Percentiles rank a stretch among this genome's conserved stretches.
Conservation (phyloP, 2,329 filamentous ascomycete genomes). For the Annulohypoxylon truncatum region DNA sequence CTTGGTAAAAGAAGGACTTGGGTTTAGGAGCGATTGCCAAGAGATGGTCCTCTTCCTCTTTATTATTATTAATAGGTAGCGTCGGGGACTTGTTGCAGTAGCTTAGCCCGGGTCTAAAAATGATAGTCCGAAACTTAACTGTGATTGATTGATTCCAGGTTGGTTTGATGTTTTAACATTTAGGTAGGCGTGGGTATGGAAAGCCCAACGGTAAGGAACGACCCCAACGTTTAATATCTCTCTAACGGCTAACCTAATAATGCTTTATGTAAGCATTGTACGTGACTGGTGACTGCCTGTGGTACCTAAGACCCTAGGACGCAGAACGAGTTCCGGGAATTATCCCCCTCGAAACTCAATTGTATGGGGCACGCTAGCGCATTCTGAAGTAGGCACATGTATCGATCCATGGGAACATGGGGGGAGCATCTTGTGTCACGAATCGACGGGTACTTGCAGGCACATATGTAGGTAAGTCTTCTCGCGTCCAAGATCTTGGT, state of each 20-base stretch:
- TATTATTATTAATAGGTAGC: slow-evolving; percentile 38
- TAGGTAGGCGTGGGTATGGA: neutral
- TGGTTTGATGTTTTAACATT: neutral
- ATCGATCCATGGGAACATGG: neutral
- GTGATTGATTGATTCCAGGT: neutral
- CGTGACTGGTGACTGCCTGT: too few relatives aligned
- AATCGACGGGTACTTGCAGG: slow-evolving; percentile 30
- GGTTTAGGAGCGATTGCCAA: slow-evolving; percentile 47
- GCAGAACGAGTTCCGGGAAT: neutral
- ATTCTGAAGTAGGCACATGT: neutral
- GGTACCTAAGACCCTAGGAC: too few relatives aligned
- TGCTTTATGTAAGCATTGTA: slow-evolving; percentile 6
- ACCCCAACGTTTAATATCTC: slow-evolving; percentile 3
- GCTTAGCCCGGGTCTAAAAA: slow-evolving; percentile 1
- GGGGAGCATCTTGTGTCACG: slow-evolving; percentile 22
- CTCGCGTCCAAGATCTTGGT: slow-evolving; percentile 25
- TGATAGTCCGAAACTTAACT: neutral
- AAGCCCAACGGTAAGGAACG: slow-evolving; percentile 8
- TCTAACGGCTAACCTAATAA: slow-evolving; percentile 1
- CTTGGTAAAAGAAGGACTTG: slow-evolving; percentile 47
- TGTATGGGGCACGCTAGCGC: slow-evolving; percentile 9
- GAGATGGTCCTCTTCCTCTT: slow-evolving; percentile 44
- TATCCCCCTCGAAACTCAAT: slow-evolving; percentile 13
- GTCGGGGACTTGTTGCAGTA: slow-evolving; percentile 11
- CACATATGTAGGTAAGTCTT: slow-evolving; percentile 10